These are phyloP conservation scores for Chondrostereum purpureum DNA, from an alignment of 1,284 basidiomycete genomes.

Conservation along the genomic window DNA sequence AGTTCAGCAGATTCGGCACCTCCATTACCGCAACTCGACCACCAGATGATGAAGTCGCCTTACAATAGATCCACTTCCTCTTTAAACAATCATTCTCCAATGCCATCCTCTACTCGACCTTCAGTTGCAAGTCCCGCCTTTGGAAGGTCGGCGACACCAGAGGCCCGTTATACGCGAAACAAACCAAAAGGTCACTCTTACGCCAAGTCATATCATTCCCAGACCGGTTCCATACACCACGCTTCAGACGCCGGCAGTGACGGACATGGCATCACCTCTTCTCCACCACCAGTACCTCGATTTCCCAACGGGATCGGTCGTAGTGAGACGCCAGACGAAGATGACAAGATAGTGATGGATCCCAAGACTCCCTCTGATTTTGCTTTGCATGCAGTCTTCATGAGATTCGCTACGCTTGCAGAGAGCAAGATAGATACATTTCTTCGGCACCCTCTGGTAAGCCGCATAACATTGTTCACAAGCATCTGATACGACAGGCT, in stretches of 20 bases:
- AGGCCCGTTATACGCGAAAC: slow-evolving; percentile 33
- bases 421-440: slow-evolving; percentile 75
- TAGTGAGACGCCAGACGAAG: slow-evolving; percentile 49
- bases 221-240: slow-evolving; percentile 65
- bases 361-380: slow-evolving; percentile 81
- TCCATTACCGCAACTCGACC: slow-evolving; percentile 61
- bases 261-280: slow-evolving; percentile 43
- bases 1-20: slow-evolving; percentile 52
- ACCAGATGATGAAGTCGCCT: slow-evolving; percentile 64
- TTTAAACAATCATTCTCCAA: slow-evolving; percentile 31
- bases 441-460: slow-evolving; percentile 61
- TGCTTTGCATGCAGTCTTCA: slow-evolving; percentile 81
- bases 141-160: slow-evolving; percentile 55
- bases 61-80: slow-evolving; percentile 78
- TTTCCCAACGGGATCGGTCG: slow-evolving; percentile 52
- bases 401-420: slow-evolving; percentile 73
- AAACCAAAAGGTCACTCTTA: slow-evolving; percentile 50
- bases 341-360: slow-evolving; percentile 59
- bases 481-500: slow-evolving; percentile 1
- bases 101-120: slow-evolving; percentile 23
- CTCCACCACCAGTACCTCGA: slow-evolving; percentile 71
- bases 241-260: slow-evolving; percentile 67
- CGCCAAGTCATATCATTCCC: slow-evolving; percentile 66
- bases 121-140: slow-evolving; percentile 32
- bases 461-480: slow-evolving; percentile 20